phyloP scores from a whole-genome alignment of 176 grass and related monocot genomes.

The Canna indica region DNA sequence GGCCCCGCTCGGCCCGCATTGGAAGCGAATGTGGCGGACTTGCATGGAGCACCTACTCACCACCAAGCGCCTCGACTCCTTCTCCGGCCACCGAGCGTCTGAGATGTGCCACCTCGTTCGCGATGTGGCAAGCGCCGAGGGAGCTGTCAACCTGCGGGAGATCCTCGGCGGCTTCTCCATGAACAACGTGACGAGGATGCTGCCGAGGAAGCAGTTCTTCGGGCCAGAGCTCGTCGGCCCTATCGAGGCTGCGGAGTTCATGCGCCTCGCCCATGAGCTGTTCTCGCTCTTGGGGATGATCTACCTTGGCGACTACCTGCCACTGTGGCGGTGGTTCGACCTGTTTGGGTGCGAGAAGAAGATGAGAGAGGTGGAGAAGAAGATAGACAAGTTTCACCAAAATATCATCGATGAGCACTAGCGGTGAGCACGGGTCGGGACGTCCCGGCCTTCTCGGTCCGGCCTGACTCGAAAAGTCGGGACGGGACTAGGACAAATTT shows the following conservation, averaged over 20 bases:
- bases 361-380: too few relatives aligned
- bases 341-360: too few relatives aligned
- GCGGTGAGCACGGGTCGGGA: too few relatives aligned
- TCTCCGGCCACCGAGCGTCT: constrained; percentile 41
- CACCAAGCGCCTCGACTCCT: constrained; percentile 65
- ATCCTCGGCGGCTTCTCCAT: too few relatives aligned
- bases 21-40: constrained; percentile 92
- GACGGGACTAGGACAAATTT: constrained; percentile 61
- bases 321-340: too few relatives aligned
- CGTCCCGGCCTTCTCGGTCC: constrained; percentile 31
- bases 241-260: constrained; percentile 75
- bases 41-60: too few relatives aligned
- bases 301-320: constrained; percentile 85
- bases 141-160: too few relatives aligned
- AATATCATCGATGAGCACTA: too few relatives aligned
- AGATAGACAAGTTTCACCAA: too few relatives aligned
- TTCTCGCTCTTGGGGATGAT: constrained; percentile 72
- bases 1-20: constrained; percentile 63
- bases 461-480: constrained; percentile 71
- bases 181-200: constrained; percentile 89
- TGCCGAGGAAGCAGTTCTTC: constrained; percentile 82
- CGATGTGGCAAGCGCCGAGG: too few relatives aligned
- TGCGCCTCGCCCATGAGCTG: constrained; percentile 76
- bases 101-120: constrained; percentile 58
- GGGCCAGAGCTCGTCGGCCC: constrained; percentile 52